Evolutionary conservation across 2,329 filamentous ascomycete genomes (phyloP).

Genomic region (Fusarium domesticum): DNA sequence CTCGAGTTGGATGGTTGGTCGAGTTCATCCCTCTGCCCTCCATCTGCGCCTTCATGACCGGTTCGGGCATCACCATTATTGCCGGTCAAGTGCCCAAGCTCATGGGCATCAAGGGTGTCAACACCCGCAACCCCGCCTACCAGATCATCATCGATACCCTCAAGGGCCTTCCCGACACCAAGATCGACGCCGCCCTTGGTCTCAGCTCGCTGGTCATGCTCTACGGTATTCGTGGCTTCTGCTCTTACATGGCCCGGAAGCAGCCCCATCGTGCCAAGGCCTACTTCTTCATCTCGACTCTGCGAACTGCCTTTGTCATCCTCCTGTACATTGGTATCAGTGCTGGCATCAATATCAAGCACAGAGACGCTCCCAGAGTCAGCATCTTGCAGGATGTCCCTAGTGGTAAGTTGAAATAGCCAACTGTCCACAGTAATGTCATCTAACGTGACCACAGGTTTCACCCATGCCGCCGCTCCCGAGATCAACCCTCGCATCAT

Average conservation of each 20-base stretch:
- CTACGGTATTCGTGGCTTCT: constrained; percentile 62
- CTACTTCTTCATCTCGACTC: constrained; percentile 75
- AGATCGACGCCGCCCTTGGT: constrained; percentile 71
- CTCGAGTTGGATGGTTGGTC: constrained; percentile 52
- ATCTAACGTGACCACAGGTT: constrained; percentile 45
- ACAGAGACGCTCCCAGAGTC: constrained; percentile 55
- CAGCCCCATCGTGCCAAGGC: constrained; percentile 64
- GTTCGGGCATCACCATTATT: constrained; percentile 49
- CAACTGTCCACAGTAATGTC: neutral
- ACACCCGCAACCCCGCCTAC: constrained; percentile 49
- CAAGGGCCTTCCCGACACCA: constrained; percentile 45
- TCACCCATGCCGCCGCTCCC: constrained; percentile 67
- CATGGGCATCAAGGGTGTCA: constrained; percentile 49
- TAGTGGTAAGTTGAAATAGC: constrained; percentile 48
- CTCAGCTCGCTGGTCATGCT: constrained; percentile 66
- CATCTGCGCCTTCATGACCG: constrained; percentile 55
- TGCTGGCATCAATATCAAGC: constrained; percentile 64
- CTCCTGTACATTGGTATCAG: constrained; percentile 76
- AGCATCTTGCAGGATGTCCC: constrained; percentile 66
- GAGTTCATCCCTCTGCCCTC: constrained; percentile 53
- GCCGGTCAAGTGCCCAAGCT: constrained; percentile 50
- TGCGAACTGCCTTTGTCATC: constrained; percentile 78
- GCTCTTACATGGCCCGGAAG: constrained; percentile 62
- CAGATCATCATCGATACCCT: constrained; percentile 51
- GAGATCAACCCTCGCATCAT: constrained; percentile 59